Percentiles rank a stretch among this genome's conserved stretches.
Evolutionary conservation across 179 eudicot species (phyloP).

Genomic region (Spinacia oleracea): DNA sequence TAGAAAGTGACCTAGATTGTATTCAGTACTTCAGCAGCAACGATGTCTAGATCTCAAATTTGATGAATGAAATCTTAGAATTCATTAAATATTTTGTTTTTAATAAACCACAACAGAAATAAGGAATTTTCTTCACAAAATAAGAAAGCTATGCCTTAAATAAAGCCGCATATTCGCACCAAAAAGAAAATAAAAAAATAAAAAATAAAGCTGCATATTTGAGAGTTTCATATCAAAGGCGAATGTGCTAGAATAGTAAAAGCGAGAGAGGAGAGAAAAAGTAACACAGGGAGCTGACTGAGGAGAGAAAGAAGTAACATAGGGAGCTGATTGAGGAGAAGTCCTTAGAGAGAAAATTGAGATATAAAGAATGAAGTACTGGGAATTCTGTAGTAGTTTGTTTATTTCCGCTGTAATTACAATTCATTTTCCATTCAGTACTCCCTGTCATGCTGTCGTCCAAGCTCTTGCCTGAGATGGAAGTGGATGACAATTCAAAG

Average conservation of each 20-base stretch:
- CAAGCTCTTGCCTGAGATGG: conserved; percentile 97
- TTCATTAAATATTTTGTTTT: no score
- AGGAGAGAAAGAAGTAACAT: neutral
- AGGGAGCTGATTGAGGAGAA: conserved; percentile 1
- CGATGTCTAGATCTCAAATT: no score
- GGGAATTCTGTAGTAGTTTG: neutral
- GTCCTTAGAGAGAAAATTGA: neutral
- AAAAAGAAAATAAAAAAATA: no score
- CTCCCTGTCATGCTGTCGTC: conserved; percentile 97
- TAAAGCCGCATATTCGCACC: neutral
- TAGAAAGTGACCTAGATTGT: neutral
- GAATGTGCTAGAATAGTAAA: neutral
- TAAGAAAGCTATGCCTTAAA: neutral
- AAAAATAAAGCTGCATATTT: neutral
- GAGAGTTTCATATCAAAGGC: neutral
- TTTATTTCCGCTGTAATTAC: neutral
- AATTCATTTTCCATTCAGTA: conserved; percentile 46
- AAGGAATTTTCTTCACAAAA: neutral
- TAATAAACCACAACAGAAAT: neutral
- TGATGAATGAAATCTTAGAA: no score
- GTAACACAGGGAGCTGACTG: neutral
- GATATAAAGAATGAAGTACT: neutral
- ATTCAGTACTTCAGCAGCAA: no score
- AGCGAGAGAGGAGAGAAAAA: neutral
- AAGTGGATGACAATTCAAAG: conserved; percentile 74